Conservation (phyloP, 768 basidiomycete genomes). For the Leucocoprinus birnbaumii region DNA sequence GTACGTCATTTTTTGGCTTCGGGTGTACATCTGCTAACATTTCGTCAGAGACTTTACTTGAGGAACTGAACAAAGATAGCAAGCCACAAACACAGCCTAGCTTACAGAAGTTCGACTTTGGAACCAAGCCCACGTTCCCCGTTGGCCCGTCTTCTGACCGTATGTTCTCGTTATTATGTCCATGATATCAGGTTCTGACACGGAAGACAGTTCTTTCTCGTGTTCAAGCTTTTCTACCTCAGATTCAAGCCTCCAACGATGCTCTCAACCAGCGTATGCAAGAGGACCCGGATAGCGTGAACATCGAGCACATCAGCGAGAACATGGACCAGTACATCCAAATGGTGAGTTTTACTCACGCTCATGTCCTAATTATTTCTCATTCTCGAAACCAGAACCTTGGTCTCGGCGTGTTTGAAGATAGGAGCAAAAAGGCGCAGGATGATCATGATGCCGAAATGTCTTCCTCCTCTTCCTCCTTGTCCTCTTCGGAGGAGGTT, state of each 20-base stretch:
- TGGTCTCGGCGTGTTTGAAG: conserved; percentile 61
- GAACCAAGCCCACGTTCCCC: conserved; percentile 31
- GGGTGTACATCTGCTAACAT: neutral
- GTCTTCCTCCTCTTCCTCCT: conserved; percentile 22
- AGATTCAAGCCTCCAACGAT: conserved; percentile 63
- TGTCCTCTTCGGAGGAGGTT: conserved; percentile 21
- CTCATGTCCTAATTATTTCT: neutral
- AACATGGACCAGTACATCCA: conserved; percentile 56
- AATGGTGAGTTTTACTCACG: conserved; percentile 43
- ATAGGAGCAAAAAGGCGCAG: conserved; percentile 21
- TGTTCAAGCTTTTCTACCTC: conserved; percentile 64
- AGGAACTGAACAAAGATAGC: conserved; percentile 31
- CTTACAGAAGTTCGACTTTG: conserved; percentile 32
- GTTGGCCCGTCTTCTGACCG: conserved; percentile 46
- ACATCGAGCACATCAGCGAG: conserved; percentile 62
- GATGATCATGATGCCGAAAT: conserved; percentile 27
- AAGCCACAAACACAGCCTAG: conserved; percentile 16
- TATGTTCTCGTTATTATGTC: conserved; percentile 26
- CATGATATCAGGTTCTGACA: neutral
- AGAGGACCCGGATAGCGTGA: conserved; percentile 53
- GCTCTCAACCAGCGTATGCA: conserved; percentile 43
- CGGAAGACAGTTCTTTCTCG: conserved; percentile 57
- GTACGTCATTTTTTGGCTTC: conserved; percentile 8
- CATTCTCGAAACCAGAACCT: conserved; percentile 43
- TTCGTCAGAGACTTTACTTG: conserved; percentile 35